Percentiles rank a stretch among this genome's conserved stretches.
These are phyloP conservation scores for Botryosphaeria dothidea DNA, from an alignment of 2,329 filamentous ascomycete genomes.

Conservation along the genomic window DNA sequence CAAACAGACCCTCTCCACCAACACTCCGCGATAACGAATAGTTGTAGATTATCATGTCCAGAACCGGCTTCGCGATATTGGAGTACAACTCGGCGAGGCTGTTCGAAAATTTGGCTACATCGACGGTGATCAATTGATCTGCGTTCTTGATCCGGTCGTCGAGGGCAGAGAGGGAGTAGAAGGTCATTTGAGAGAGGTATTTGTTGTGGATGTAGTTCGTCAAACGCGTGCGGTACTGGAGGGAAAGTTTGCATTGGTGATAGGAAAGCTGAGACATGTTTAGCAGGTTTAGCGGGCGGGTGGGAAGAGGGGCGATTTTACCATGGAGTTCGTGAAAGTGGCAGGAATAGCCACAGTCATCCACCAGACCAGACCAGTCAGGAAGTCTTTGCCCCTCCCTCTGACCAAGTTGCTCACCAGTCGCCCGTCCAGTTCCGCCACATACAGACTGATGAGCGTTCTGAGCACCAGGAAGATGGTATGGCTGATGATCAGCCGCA, in stretches of 20 bases:
- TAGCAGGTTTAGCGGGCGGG: conserved; percentile 12
- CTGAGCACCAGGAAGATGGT: conserved; percentile 88
- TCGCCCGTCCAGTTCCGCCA: conserved; percentile 91
- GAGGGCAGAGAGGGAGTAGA: conserved; percentile 91
- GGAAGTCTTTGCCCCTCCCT: conserved; percentile 86
- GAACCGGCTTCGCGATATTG: conserved; percentile 88
- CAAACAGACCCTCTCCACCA: conserved; percentile 92
- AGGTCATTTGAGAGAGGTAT: conserved; percentile 96
- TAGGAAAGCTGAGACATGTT: conserved; percentile 71
- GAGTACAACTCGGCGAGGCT: conserved; percentile 93
- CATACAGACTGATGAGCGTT: conserved; percentile 91
- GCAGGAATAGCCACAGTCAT: conserved; percentile 96
- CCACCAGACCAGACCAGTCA: conserved; percentile 92
- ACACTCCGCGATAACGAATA: conserved; percentile 91
- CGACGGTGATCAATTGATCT: conserved; percentile 94
- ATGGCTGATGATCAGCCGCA: conserved; percentile 82
- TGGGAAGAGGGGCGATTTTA: conserved; percentile 37
- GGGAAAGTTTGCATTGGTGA: conserved; percentile 90
- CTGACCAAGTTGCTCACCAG: conserved; percentile 91
- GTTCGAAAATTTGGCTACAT: conserved; percentile 95
- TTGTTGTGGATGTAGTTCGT: conserved; percentile 95
- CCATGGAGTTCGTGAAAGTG: conserved; percentile 99
- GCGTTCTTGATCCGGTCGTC: conserved; percentile 99
- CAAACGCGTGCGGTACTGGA: conserved; percentile 88
- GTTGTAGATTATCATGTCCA: conserved; percentile 97